phyloP scores from a whole-genome alignment of 768 basidiomycete genomes.

The Agaricus sinodeliciosus region DNA sequence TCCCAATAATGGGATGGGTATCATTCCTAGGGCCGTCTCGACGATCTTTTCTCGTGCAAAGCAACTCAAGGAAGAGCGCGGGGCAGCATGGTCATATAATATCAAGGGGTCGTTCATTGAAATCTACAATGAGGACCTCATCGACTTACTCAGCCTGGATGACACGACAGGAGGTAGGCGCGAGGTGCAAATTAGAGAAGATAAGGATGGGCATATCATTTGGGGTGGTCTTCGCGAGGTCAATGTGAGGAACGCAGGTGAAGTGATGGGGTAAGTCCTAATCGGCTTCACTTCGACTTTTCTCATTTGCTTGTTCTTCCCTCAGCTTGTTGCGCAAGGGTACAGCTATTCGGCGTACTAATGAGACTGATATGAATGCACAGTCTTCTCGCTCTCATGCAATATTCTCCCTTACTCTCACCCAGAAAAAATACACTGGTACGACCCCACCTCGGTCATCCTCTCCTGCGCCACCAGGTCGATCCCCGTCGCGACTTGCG shows the following conservation, averaged over 20 bases:
- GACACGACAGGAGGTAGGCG: conserved; percentile 61
- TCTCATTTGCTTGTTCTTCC: conserved; percentile 8
- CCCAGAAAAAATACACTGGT: conserved; percentile 82
- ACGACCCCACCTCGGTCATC: conserved; percentile 68
- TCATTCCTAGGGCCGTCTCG: conserved; percentile 90
- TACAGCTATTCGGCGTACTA: conserved; percentile 85
- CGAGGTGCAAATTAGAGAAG: conserved; percentile 94
- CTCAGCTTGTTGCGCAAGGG: conserved; percentile 81
- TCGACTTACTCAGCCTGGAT: conserved; percentile 83
- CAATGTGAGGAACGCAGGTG: conserved; percentile 70
- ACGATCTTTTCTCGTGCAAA: conserved; percentile 78
- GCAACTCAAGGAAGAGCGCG: conserved; percentile 72
- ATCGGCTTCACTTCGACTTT: conserved; percentile 3
- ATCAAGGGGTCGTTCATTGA: conserved; percentile 94
- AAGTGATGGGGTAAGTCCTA: conserved; percentile 86
- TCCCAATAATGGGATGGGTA: conserved; percentile 81
- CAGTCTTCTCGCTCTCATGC: conserved; percentile 98
- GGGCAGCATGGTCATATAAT: conserved; percentile 66
- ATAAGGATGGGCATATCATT: conserved; percentile 93
- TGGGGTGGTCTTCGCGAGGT: conserved; percentile 96
- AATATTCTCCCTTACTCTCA: conserved; percentile 94
- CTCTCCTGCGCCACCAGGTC: conserved; percentile 71
- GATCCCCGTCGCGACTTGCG: conserved; percentile 71
- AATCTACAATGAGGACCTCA: conserved; percentile 98
- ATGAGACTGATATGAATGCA: conserved; percentile 98